A percentile compares a stretch with the other conserved stretches of the same genome.
Conservation (phyloP, 2,329 filamentous ascomycete genomes). For the Sporothrix mexicana region DNA sequence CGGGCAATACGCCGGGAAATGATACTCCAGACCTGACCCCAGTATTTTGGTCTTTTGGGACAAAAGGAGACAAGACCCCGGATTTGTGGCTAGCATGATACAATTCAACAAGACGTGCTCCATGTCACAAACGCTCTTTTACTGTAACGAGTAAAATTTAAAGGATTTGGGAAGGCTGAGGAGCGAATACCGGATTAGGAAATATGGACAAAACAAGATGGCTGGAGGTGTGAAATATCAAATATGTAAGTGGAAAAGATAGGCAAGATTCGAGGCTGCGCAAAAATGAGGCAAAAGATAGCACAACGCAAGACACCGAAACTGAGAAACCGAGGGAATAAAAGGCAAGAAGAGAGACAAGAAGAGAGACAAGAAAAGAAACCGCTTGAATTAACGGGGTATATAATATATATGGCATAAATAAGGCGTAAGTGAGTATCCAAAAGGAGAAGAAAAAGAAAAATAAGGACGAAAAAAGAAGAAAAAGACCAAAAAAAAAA, state of each 20-base stretch:
- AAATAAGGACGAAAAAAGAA: background rate
- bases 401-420: constrained; percentile 9
- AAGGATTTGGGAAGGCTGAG: background rate
- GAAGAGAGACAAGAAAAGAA: background rate
- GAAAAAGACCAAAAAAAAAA: constrained; percentile 5
- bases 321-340: constrained; percentile 1
- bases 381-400: constrained; percentile 17
- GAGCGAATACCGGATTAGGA: background rate
- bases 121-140: too few relatives aligned
- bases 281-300: too few relatives aligned
- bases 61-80: background rate
- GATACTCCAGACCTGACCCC: background rate
- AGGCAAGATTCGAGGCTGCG: background rate
- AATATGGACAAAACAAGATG: background rate
- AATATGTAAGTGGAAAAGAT: background rate
- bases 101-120: background rate
- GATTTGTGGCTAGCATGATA: background rate
- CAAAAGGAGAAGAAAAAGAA: background rate
- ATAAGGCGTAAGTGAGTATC: background rate
- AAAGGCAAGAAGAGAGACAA: background rate
- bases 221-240: background rate
- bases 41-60: too few relatives aligned
- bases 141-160: background rate
- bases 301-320: too few relatives aligned
- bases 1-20: constrained; percentile 17